phyloP scores from a whole-genome alignment of 208 protist species.

The Trypanosoma grayi region DNA sequence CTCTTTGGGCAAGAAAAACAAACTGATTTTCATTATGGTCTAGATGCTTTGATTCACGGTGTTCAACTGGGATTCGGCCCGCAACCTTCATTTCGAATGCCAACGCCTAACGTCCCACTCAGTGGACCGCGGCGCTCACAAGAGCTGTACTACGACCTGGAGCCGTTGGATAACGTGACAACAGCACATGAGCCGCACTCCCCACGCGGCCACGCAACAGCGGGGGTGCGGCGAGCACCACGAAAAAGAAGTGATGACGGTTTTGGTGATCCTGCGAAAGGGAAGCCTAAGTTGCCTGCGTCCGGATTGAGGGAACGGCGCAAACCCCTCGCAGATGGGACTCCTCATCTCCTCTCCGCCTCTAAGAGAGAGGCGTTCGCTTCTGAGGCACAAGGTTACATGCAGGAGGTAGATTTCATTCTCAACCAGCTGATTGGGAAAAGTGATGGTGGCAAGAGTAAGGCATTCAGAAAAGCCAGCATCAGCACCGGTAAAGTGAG shows the following conservation, averaged over 20 bases:
- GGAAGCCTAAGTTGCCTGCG: too few species aligned
- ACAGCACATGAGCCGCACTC: constrained; percentile 7
- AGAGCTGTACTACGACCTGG: constrained; percentile 13
- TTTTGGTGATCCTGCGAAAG: constrained; percentile 9
- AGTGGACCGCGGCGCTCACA: neutral
- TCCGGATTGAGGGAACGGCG: too few species aligned
- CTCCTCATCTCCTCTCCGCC: neutral
- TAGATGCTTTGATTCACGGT: constrained; percentile 68
- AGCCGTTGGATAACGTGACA: constrained; percentile 5
- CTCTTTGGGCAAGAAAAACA: neutral
- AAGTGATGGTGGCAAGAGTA: neutral
- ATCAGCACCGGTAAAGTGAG: neutral
- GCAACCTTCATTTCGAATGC: constrained; percentile 49
- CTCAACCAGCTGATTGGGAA: constrained; percentile 11
- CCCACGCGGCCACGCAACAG: neutral
- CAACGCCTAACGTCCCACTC: neutral
- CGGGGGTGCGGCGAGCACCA: neutral
- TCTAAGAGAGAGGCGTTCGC: neutral
- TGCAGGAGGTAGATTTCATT: constrained; percentile 10
- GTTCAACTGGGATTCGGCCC: constrained; percentile 57
- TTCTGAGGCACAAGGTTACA: constrained; percentile 5
- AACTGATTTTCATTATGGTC: constrained; percentile 39
- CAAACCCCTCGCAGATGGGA: neutral
- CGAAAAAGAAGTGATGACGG: neutral
- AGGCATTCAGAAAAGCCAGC: neutral